Evolutionary conservation across 2,329 filamentous ascomycete genomes (phyloP).

Genomic region (Pyrenophora tritici-repentis): DNA sequence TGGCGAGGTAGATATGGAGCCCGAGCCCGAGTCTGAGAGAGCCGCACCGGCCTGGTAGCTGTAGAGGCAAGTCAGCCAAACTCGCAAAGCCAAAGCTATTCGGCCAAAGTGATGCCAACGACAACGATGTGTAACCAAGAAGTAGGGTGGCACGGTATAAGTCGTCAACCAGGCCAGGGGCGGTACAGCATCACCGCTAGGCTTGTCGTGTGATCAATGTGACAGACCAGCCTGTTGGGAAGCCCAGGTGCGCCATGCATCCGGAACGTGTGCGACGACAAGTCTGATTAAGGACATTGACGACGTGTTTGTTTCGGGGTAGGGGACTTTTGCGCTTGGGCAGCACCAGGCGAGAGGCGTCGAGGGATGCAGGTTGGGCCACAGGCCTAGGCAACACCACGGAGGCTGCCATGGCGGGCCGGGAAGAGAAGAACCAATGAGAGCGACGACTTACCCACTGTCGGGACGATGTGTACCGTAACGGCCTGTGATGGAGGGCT

Average conservation of each 20-base stretch:
- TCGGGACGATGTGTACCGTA: slow-evolving; percentile 60
- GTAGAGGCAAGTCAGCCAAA: slow-evolving; percentile 44
- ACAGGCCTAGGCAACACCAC: slow-evolving; percentile 46
- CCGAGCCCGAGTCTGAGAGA: slow-evolving; percentile 61
- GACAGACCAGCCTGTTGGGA: slow-evolving; percentile 48
- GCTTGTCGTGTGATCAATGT: slow-evolving; percentile 54
- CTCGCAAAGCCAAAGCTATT: slow-evolving; percentile 35
- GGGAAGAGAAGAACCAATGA: slow-evolving; percentile 46
- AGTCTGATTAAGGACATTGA: slow-evolving; percentile 41
- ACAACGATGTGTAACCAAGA: slow-evolving; percentile 47
- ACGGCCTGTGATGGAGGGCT: slow-evolving; percentile 55
- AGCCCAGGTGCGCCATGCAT: slow-evolving; percentile 45
- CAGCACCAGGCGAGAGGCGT: slow-evolving; percentile 46
- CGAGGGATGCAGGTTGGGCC: slow-evolving; percentile 41
- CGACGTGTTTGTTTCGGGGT: slow-evolving; percentile 50
- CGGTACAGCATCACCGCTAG: slow-evolving; percentile 45
- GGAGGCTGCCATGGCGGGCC: slow-evolving; percentile 40
- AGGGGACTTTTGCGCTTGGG: slow-evolving; percentile 44
- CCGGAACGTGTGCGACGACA: slow-evolving; percentile 46
- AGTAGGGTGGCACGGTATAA: slow-evolving; percentile 48
- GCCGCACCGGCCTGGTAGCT: slow-evolving; percentile 58
- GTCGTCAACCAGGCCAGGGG: slow-evolving; percentile 45
- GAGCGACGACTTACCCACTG: slow-evolving; percentile 58
- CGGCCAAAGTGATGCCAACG: slow-evolving; percentile 40
- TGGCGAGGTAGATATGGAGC: slow-evolving; percentile 59